A percentile compares a stretch with the other conserved stretches of the same genome.
phyloP scores from a whole-genome alignment of 1,139 yeast species.

The Martiniozyma asiatica region DNA sequence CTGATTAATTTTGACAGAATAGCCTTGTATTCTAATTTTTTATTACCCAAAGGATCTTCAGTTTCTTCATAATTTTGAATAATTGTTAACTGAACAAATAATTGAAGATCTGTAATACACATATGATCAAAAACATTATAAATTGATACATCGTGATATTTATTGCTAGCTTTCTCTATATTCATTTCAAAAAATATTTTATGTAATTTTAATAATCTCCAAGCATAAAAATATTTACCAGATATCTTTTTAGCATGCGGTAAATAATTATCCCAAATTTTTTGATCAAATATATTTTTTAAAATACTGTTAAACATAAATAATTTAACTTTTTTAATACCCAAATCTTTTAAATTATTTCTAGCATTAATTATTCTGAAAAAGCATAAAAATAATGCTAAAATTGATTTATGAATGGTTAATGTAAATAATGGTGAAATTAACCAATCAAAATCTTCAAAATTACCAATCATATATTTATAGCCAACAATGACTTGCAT shows the following conservation, averaged over 20 bases:
- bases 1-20: too few species aligned
- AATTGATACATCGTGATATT: conserved; percentile 3
- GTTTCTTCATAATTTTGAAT: conserved; percentile 5
- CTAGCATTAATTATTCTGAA: conserved; percentile 2
- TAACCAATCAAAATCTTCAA: conserved; percentile 18
- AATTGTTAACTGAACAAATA: conserved; percentile 11
- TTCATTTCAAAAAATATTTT: conserved; percentile 30
- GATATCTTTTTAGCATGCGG: conserved; percentile 17
- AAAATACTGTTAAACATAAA: conserved; percentile 2
- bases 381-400: conserved; percentile 1
- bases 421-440: conserved; percentile 17
- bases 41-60: too few species aligned
- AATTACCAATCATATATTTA: conserved; percentile 10
- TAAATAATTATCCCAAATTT: conserved; percentile 6
- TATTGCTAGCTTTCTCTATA: conserved; percentile 14
- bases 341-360: background rate
- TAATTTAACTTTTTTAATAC: conserved; percentile 1
- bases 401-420: conserved; percentile 16
- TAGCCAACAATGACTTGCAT: conserved; percentile 15
- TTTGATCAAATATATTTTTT: conserved; percentile 2
- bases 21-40: too few species aligned
- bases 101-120: conserved; percentile 11
- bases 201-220: conserved; percentile 40
- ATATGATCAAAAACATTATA: conserved; percentile 13
- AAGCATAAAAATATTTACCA: conserved; percentile 40